Conservation (phyloP, 352 stramenopile species). For the Phytophthora constricta region DNA sequence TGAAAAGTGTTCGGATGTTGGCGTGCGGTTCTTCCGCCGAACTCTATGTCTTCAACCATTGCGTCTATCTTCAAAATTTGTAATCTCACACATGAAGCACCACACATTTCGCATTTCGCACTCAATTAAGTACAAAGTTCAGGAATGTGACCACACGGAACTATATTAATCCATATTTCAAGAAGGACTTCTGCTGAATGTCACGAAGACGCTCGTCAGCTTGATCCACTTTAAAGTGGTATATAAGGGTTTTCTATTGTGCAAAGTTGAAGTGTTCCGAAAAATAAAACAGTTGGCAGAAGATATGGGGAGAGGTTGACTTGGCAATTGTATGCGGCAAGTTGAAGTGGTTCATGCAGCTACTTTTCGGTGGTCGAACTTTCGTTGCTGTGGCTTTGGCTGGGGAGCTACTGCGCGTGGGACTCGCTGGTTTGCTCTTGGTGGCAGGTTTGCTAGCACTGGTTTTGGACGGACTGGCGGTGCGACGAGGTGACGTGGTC, state of each 20-base stretch:
- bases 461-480: slow-evolving; percentile 21
- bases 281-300: not conserved
- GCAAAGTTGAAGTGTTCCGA: too few relatives aligned
- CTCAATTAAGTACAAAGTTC: slow-evolving; percentile 64
- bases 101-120: slow-evolving; percentile 86
- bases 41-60: slow-evolving; percentile 89
- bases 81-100: slow-evolving; percentile 44
- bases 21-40: slow-evolving; percentile 51
- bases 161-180: too few relatives aligned
- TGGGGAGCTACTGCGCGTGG: slow-evolving; percentile 18
- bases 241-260: too few relatives aligned
- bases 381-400: slow-evolving; percentile 22
- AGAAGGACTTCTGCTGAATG: slow-evolving; percentile 67
- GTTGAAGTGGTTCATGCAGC: slow-evolving; percentile 20
- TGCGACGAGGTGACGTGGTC: slow-evolving; percentile 4
- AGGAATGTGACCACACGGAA: too few relatives aligned
- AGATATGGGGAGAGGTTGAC: not conserved
- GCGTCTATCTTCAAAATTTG: slow-evolving; percentile 82
- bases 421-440: slow-evolving; percentile 14
- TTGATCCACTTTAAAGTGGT: too few relatives aligned
- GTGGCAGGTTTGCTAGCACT: not conserved
- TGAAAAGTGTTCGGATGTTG: not conserved
- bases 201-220: slow-evolving; percentile 61
- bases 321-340: not conserved
- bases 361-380: slow-evolving; percentile 25